Conservation (phyloP, 2,329 filamentous ascomycete genomes). For the Stagonosporopsis rhizophila region DNA sequence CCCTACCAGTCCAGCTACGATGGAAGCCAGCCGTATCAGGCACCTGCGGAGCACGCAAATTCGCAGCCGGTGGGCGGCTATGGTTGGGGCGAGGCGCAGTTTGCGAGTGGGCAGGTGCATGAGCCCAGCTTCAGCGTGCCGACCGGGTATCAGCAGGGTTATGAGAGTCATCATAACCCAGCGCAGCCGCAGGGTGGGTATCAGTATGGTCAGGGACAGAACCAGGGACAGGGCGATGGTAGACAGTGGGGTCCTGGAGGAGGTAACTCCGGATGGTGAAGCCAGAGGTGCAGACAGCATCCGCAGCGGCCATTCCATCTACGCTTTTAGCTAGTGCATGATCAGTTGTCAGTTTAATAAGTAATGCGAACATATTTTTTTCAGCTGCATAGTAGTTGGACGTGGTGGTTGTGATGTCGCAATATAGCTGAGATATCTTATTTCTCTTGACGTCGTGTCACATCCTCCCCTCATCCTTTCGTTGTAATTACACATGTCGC, state of each 20-base stretch:
- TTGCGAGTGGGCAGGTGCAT: slow-evolving; percentile 39
- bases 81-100: slow-evolving; percentile 41
- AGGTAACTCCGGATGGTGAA: slow-evolving; percentile 38
- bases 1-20: slow-evolving; percentile 46
- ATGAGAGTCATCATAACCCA: slow-evolving; percentile 37
- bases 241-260: slow-evolving; percentile 44
- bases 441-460: slow-evolving; percentile 16
- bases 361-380: background rate
- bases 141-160: slow-evolving; percentile 48
- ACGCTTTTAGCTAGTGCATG: background rate
- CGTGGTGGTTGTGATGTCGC: background rate
- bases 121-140: slow-evolving; percentile 45
- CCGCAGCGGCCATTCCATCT: background rate
- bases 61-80: slow-evolving; percentile 33
- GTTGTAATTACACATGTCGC: slow-evolving; percentile 22
- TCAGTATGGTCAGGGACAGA: slow-evolving; percentile 35
- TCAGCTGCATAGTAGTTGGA: background rate
- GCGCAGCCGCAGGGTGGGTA: slow-evolving; percentile 27
- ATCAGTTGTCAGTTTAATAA: background rate
- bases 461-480: slow-evolving; percentile 3
- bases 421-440: slow-evolving; percentile 29
- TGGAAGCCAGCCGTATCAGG: slow-evolving; percentile 37
- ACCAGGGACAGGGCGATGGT: slow-evolving; percentile 24
- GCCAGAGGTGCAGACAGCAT: background rate
- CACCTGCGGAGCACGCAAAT: slow-evolving; percentile 38